These are phyloP conservation scores for Cyberlindnera samutprakarnensis DNA, from an alignment of 805 yeast genomes.

Conservation along the genomic window DNA sequence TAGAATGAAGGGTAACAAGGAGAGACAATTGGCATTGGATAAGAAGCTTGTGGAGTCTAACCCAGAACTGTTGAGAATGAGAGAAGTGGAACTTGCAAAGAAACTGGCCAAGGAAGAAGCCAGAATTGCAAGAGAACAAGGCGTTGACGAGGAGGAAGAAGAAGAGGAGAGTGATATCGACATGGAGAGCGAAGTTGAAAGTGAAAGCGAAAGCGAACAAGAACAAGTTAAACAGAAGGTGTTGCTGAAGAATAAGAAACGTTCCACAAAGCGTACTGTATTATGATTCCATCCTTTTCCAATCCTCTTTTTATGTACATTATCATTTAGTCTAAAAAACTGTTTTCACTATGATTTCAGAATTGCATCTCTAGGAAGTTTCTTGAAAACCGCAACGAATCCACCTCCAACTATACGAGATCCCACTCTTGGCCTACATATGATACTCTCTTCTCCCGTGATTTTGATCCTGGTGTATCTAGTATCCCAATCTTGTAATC, in stretches of 20 bases:
- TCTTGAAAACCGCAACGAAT: constrained; percentile 37
- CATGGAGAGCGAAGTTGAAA: constrained; percentile 49
- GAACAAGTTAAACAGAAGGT: constrained; percentile 41
- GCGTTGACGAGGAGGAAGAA: constrained; percentile 40
- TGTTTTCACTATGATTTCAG: constrained; percentile 7
- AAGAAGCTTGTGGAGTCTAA: constrained; percentile 80
- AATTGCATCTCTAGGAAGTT: constrained; percentile 19
- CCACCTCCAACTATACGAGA: constrained; percentile 42
- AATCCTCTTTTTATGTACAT: too few species aligned
- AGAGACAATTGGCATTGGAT: constrained; percentile 75
- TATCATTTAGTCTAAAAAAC: too few species aligned
- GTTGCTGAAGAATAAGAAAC: constrained; percentile 23
- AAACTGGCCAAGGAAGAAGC: constrained; percentile 65
- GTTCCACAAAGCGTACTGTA: constrained; percentile 16
- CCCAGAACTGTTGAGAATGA: constrained; percentile 84
- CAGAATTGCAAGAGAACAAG: constrained; percentile 40
- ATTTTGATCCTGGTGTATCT: constrained; percentile 32
- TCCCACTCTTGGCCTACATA: constrained; percentile 46
- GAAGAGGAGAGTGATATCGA: constrained; percentile 50
- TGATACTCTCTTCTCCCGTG: constrained; percentile 32
- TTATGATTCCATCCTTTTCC: constrained; percentile 1
- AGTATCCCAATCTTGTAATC: constrained; percentile 45
- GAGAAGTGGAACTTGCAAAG: constrained; percentile 86
- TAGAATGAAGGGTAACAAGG: constrained; percentile 97
- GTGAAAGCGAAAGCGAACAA: constrained; percentile 38